Evolutionary conservation across 2,329 filamentous ascomycete genomes (phyloP).

Genomic region (Neonectria sp.): DNA sequence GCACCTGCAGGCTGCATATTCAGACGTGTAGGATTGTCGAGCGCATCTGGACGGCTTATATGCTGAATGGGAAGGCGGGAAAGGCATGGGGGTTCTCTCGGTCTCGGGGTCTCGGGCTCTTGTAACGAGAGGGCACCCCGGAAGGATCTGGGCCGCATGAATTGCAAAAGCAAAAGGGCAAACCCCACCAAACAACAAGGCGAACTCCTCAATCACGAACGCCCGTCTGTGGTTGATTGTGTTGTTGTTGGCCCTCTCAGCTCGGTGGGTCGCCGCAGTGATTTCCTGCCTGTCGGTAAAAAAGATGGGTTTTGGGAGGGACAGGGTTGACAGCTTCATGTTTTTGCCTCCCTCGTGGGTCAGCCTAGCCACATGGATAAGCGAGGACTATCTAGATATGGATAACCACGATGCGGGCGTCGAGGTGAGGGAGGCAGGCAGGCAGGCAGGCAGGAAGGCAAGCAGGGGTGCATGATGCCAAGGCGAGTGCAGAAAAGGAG

Average conservation of each 20-base stretch:
- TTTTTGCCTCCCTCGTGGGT: slow-evolving; percentile 2
- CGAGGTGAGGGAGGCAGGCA: slow-evolving; percentile 12
- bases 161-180: neutral
- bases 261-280: slow-evolving; percentile 18
- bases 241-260: neutral
- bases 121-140: slow-evolving; percentile 1
- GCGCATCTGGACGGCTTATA: neutral
- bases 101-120: neutral
- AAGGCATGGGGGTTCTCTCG: neutral
- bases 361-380: neutral
- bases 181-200: neutral
- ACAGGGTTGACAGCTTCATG: neutral
- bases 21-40: neutral
- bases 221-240: slow-evolving; percentile 2
- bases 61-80: neutral
- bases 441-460: slow-evolving; percentile 3
- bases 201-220: neutral
- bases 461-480: neutral
- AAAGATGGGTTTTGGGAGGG: neutral
- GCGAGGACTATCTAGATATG: neutral
- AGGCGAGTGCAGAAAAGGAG: neutral
- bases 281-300: slow-evolving; percentile 12
- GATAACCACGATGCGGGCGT: slow-evolving; percentile 12
- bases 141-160: slow-evolving; percentile 2
- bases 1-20: slow-evolving; percentile 21